phyloP scores from a whole-genome alignment of 768 basidiomycete genomes.

The Boletellus emodensis region DNA sequence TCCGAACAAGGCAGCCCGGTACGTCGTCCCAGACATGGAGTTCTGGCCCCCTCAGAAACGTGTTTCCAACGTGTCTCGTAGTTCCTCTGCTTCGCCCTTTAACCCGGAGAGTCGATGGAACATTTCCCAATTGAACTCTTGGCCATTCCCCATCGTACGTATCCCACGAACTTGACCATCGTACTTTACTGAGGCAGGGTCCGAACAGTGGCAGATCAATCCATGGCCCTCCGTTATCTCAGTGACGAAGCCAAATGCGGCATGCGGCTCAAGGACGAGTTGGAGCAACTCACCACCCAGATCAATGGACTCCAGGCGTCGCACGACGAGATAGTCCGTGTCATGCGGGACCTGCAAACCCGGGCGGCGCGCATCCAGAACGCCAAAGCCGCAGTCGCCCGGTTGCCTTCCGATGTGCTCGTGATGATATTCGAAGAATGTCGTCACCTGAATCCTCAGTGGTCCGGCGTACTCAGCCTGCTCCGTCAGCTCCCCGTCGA shows the following conservation, averaged over 20 bases:
- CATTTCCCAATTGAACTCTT: slow-evolving; percentile 18
- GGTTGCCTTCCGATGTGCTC: slow-evolving; percentile 30
- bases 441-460: slow-evolving; percentile 30
- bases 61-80: slow-evolving; percentile 27
- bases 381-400: slow-evolving; percentile 26
- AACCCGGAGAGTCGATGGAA: slow-evolving; percentile 21
- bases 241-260: slow-evolving; percentile 10
- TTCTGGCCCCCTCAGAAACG: slow-evolving; percentile 18
- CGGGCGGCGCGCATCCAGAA: slow-evolving; percentile 32
- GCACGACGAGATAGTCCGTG: slow-evolving; percentile 25
- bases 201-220: slow-evolving; percentile 5
- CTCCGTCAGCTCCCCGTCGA: slow-evolving; percentile 33
- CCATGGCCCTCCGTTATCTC: slow-evolving; percentile 27
- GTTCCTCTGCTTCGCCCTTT: slow-evolving; percentile 20
- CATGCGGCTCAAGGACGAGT: slow-evolving; percentile 16
- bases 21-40: slow-evolving; percentile 7
- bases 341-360: slow-evolving; percentile 25
- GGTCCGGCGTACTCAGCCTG: slow-evolving; percentile 30
- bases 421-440: slow-evolving; percentile 31
- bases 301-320: slow-evolving; percentile 27
- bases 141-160: slow-evolving; percentile 22
- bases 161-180: background rate
- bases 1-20: slow-evolving; percentile 19
- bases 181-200: slow-evolving; percentile 2
- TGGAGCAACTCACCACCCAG: slow-evolving; percentile 24